Percentiles rank a stretch among this genome's conserved stretches.
phyloP scores from a whole-genome alignment of 2,329 filamentous ascomycete species.

The Aspergillus glaucus region DNA sequence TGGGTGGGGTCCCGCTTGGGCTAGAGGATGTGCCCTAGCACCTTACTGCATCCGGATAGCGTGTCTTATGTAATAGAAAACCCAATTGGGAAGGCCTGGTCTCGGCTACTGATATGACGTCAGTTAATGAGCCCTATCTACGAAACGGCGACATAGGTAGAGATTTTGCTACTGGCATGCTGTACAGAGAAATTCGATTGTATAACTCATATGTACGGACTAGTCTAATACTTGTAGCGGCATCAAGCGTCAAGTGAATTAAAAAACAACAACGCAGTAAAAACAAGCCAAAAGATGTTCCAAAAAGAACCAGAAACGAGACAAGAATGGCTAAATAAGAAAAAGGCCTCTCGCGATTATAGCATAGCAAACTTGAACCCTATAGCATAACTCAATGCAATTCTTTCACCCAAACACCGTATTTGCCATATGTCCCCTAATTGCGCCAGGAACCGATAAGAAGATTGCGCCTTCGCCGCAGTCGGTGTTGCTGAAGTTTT shows the following conservation, averaged over 20 bases:
- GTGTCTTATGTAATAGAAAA: neutral
- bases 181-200: neutral
- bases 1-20: conserved; percentile 2
- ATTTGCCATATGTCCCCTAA: conserved; percentile 22
- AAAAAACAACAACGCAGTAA: neutral
- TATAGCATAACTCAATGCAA: conserved; percentile 9
- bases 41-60: conserved; percentile 21
- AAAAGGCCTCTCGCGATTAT: conserved; percentile 3
- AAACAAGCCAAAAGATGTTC: neutral
- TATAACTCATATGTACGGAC: neutral
- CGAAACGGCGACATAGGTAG: no score
- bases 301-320: conserved; percentile 2
- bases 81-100: no score
- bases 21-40: conserved; percentile 29
- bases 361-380: conserved; percentile 8
- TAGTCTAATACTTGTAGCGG: neutral
- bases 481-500: neutral
- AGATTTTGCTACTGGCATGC: neutral
- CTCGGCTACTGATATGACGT: no score
- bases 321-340: conserved; percentile 4
- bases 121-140: no score
- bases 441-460: conserved; percentile 30
- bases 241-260: neutral
- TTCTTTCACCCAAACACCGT: conserved; percentile 28
- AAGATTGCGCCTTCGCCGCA: conserved; percentile 6